Base-by-base conservation (phyloP, 2,329 filamentous ascomycete species). In the Escovopsis sp. region DNA sequence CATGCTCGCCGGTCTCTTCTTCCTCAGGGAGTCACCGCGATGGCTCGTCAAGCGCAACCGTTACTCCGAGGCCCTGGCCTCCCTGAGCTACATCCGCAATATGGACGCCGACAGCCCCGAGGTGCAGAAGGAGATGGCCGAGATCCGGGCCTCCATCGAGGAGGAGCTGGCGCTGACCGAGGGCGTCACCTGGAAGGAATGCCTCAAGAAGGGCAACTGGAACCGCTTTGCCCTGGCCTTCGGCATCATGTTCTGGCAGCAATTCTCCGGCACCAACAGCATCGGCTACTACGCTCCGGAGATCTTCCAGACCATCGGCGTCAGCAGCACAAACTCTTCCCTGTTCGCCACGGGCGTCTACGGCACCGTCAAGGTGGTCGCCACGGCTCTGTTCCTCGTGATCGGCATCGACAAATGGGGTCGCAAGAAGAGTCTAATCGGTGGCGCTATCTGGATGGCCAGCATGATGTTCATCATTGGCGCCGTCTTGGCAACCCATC, bases 361-460 rank as follows among this genome's bases (percentile, higher is more conserved):
- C 43, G 64, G 64, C 10, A 57, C 61, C 38, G 51, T 56, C 42
- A 63, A 63, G 45, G 60, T 58, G 0, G 43, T 61, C 1, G 58
- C 57, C 9, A 62, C 60, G 54, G 43, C 62, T 14, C 43, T 62
- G 20, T 62, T 62, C 40, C 58, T 57, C 4, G 65, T 68, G 42
- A 64, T 64, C 37, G 59, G 72, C 8, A 67, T 67, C 0, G 68
- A 72, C 44, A 60, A 57, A 30, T 60, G 67, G 29, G 68, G 68
- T 13, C 63, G 67, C 7, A 66, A 67, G 46, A 64, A 61, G 43
- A 66, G 65, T 6, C 60, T 74, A 31, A 63, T 72, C 41, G 56
- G 54, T 52, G 54, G 54, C 3, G 52, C 55, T 2, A 49, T 51
- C 0, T 57, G 69, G 12, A 59, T 59, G 12, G 61, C 55, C 20